Evolutionary conservation across 2,329 filamentous ascomycete genomes (phyloP), one percentile per base, ranked within the genome.

Genomic region (Blumeriella jaapii): DNA sequence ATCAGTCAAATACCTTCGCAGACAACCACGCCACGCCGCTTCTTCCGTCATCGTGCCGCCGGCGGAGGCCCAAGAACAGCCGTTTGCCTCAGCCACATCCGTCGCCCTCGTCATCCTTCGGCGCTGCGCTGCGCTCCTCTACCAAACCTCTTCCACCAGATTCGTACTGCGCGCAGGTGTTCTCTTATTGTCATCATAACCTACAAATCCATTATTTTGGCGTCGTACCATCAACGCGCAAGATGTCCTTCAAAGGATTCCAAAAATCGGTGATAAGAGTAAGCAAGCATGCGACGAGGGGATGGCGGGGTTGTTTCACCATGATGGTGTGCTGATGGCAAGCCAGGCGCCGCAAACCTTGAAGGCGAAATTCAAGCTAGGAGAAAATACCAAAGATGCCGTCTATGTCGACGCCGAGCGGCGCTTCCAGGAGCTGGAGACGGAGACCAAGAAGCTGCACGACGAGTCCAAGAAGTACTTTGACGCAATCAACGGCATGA

Each of bases 381-480:
- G 91, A 59, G 91, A 96, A 52, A 74, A 89, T 58, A 93, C 86
- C 50, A 94, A 96, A 59, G 91, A 98, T 65, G 69, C 84, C 30
- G 80, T 98, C 54, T 98, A 95, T 60, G 78, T 83, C 45, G 91
- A 98, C 61, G 84, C 91, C 45, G 91, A 98, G 59, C 77, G 87
- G 44, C 79, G 91, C 31, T 98, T 96, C 58, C 70, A 85, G 47
- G 91, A 98, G 64, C 72, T 98, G 46, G 91, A 98, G 62, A 80
- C 68, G 47, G 87, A 98, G 65, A 96, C 91, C 22, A 96, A 95
- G 69, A 89, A 82, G 61, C 77, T 95, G 18, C 89, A 96, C 62
- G 85, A 94, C 65, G 89, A 96, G 62, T 93, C 85, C 38, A 82
- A 87, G 60, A 95, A 93, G 64, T 98, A 98, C 61, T 95, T 93